Evolutionary conservation across 2,329 filamentous ascomycete genomes (phyloP).

Genomic region (Lasiodiplodia sp.): DNA sequence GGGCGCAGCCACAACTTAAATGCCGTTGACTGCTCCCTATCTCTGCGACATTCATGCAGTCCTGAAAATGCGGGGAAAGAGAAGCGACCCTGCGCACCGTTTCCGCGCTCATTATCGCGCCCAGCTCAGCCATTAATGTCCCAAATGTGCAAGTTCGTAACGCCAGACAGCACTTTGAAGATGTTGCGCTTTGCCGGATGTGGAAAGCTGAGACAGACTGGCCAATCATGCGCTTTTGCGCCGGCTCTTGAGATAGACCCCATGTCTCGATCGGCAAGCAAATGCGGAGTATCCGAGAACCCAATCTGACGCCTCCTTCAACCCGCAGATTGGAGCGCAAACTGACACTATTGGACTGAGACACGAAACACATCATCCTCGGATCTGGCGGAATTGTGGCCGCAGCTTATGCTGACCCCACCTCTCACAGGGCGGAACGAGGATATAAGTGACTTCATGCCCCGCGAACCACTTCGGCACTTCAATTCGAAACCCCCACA

Average conservation of each 20-base stretch:
- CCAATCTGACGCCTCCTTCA: background rate
- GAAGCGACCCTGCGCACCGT: background rate
- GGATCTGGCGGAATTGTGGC: slow-evolving; percentile 1
- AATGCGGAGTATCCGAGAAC: background rate
- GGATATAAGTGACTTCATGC: slow-evolving; percentile 5
- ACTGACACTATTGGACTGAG: background rate
- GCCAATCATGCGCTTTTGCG: slow-evolving; percentile 23
- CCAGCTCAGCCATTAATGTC: slow-evolving; percentile 1
- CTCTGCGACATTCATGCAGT: background rate
- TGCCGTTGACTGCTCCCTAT: background rate
- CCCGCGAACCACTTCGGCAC: background rate
- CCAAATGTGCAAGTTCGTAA: background rate
- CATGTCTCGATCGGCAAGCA: slow-evolving; percentile 5
- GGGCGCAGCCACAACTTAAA: slow-evolving; percentile 1
- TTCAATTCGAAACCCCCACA: background rate
- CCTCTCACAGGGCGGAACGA: background rate
- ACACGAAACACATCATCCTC: background rate
- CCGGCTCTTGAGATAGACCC: background rate
- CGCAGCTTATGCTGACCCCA: background rate
- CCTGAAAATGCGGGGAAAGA: slow-evolving; percentile 4
- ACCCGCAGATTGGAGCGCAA: background rate
- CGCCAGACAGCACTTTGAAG: background rate
- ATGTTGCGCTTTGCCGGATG: background rate
- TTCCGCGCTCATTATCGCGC: background rate
- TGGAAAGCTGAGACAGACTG: background rate